Percentiles rank a stretch among this genome's conserved stretches.
Evolutionary conservation across 805 yeast genomes (phyloP).

Genomic region (Starmerella potacharoeniae): DNA sequence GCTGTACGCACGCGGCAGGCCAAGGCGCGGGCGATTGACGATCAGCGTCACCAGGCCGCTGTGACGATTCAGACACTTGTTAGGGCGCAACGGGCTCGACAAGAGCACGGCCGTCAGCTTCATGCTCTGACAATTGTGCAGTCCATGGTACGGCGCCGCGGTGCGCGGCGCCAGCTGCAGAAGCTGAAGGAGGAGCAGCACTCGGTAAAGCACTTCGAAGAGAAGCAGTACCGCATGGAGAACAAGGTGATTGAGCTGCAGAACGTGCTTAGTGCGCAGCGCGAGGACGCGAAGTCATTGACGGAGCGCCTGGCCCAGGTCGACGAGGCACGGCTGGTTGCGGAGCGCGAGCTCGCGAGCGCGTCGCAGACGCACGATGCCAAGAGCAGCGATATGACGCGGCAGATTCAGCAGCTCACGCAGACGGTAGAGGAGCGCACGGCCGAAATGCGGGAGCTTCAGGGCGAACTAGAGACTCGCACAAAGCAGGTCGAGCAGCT

Average conservation of each 20-base stretch:
- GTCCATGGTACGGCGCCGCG: constrained; percentile 60
- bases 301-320: constrained; percentile 11
- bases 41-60: constrained; percentile 54
- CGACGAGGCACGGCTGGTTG: constrained; percentile 8
- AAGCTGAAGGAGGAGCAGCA: constrained; percentile 75
- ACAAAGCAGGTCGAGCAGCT: constrained; percentile 28
- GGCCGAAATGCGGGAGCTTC: constrained; percentile 2
- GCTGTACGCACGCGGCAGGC: constrained; percentile 39
- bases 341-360: constrained; percentile 1
- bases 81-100: constrained; percentile 59
- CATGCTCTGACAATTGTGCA: constrained; percentile 62
- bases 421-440: constrained; percentile 7
- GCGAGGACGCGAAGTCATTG: constrained; percentile 51
- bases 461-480: constrained; percentile 11
- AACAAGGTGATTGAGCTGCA: constrained; percentile 96
- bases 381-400: not conserved
- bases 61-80: constrained; percentile 57
- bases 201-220: constrained; percentile 71
- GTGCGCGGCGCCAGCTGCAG: constrained; percentile 56
- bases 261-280: constrained; percentile 56
- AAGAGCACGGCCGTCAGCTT: constrained; percentile 35
- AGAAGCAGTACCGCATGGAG: constrained; percentile 85
- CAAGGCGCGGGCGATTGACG: constrained; percentile 41
- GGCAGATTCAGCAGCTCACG: constrained; percentile 3
- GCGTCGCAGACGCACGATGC: not conserved